Conservation (phyloP, 306 rosid genomes). For the Cajanus cajan region DNA sequence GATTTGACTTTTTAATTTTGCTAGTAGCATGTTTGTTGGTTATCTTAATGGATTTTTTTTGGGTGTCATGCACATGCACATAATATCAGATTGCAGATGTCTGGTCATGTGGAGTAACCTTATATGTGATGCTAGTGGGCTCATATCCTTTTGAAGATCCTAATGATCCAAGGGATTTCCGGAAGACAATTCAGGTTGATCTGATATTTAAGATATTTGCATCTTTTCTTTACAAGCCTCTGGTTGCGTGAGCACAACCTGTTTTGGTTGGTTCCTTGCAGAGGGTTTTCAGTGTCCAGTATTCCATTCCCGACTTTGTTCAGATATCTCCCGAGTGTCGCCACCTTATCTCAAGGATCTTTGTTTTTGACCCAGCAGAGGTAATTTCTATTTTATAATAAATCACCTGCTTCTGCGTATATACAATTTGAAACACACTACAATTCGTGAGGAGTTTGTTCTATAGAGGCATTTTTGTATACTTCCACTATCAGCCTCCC, state of each 20-base stretch:
- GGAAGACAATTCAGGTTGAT: conserved; percentile 81
- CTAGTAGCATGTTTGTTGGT: background rate
- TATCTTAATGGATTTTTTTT: background rate
- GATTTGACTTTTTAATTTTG: background rate
- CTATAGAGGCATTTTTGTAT: background rate
- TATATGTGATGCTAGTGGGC: conserved; percentile 90
- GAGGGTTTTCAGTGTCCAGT: conserved; percentile 82
- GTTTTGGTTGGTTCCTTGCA: conserved; percentile 35
- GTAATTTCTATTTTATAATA: conserved; percentile 30
- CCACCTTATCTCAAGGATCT: conserved; percentile 74
- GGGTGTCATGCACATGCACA: too few relatives aligned
- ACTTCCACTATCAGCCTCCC: background rate
- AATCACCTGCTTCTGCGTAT: background rate
- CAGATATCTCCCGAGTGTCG: conserved; percentile 76
- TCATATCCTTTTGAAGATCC: conserved; percentile 93
- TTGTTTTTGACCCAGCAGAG: conserved; percentile 77
- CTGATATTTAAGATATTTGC: background rate
- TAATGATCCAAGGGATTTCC: conserved; percentile 35
- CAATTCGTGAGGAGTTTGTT: background rate
- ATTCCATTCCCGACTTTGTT: conserved; percentile 71
- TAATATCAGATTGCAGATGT: conserved; percentile 79
- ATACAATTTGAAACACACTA: background rate
- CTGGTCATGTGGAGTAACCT: conserved; percentile 97
- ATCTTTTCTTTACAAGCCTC: background rate
- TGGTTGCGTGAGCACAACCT: background rate